Percentiles rank a stretch among this genome's conserved stretches.
phyloP scores from a whole-genome alignment of 1,139 yeast genomes.

The Scheffersomyces lignicola region DNA sequence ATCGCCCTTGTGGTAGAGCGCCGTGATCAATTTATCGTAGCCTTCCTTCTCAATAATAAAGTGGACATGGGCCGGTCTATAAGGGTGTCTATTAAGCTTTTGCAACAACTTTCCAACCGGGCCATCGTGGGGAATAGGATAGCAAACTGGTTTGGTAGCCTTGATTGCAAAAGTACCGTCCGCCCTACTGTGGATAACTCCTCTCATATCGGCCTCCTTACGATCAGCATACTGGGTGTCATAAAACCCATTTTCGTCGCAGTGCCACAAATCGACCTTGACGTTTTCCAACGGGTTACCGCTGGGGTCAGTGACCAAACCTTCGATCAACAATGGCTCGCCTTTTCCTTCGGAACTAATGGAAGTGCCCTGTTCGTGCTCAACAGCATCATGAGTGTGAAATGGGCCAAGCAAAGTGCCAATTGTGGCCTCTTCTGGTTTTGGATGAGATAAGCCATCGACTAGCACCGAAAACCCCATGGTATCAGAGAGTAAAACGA shows the following conservation, averaged over 20 bases:
- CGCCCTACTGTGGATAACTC: constrained; percentile 24
- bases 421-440: constrained; percentile 28
- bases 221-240: constrained; percentile 30
- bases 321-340: constrained; percentile 24
- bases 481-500: constrained; percentile 28
- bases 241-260: constrained; percentile 38
- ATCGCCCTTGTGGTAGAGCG: constrained; percentile 29
- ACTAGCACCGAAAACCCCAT: constrained; percentile 32
- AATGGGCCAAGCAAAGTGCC: constrained; percentile 36
- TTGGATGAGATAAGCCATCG: constrained; percentile 31
- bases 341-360: constrained; percentile 29
- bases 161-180: constrained; percentile 28
- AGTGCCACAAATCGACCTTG: constrained; percentile 36
- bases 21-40: constrained; percentile 29
- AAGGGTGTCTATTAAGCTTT: constrained; percentile 33
- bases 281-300: constrained; percentile 30
- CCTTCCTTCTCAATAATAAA: constrained; percentile 27
- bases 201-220: constrained; percentile 30
- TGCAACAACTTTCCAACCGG: constrained; percentile 35
- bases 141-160: constrained; percentile 34
- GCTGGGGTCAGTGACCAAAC: constrained; percentile 19
- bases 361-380: constrained; percentile 23
- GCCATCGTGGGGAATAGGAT: constrained; percentile 41
- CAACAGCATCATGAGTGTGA: constrained; percentile 33
- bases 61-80: constrained; percentile 38